Evolutionary conservation across 306 rosid genomes (phyloP).

Genomic region (Cercis canadensis): DNA sequence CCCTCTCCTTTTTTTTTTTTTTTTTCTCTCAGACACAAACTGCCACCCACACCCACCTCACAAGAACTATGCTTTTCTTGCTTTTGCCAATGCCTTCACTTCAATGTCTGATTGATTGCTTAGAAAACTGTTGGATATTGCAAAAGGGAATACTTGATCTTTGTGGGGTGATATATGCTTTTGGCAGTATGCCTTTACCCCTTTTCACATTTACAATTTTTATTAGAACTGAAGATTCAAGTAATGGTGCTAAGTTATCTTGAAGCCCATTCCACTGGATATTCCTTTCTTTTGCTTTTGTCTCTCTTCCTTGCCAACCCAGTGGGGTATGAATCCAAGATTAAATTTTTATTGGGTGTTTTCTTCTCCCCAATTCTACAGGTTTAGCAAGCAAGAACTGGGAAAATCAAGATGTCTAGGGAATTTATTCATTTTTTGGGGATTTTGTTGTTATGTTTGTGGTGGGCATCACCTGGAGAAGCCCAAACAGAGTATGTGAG

Average conservation of each 20-base stretch:
- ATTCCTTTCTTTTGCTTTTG: conserved; percentile 44
- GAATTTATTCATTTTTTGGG: conserved; percentile 43
- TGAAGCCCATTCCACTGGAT: conserved; percentile 42
- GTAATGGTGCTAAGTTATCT: conserved; percentile 33
- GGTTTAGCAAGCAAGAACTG: conserved; percentile 33
- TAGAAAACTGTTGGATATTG: conserved; percentile 4
- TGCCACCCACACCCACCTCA: conserved; percentile 17
- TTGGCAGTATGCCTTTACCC: not conserved
- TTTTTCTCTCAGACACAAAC: not conserved
- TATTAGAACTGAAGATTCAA: conserved; percentile 19
- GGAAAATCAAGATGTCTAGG: conserved; percentile 51
- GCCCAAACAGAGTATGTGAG: conserved; percentile 60
- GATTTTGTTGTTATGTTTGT: conserved; percentile 61
- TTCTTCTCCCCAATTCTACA: conserved; percentile 36
- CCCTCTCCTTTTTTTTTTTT: too few species aligned
- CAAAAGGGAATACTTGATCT: conserved; percentile 31
- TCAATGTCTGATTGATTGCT: conserved; percentile 13
- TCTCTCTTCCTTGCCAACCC: conserved; percentile 34
- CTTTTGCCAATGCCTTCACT: conserved; percentile 26
- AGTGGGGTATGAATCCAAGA: conserved; percentile 43
- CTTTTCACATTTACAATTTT: conserved; percentile 26
- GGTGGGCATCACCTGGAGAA: conserved; percentile 56
- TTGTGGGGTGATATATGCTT: conserved; percentile 11
- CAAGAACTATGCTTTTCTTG: conserved; percentile 11
- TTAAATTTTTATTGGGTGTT: conserved; percentile 27